Conservation (phyloP, 345 rosid genomes). For the Xanthoceras sorbifolium region DNA sequence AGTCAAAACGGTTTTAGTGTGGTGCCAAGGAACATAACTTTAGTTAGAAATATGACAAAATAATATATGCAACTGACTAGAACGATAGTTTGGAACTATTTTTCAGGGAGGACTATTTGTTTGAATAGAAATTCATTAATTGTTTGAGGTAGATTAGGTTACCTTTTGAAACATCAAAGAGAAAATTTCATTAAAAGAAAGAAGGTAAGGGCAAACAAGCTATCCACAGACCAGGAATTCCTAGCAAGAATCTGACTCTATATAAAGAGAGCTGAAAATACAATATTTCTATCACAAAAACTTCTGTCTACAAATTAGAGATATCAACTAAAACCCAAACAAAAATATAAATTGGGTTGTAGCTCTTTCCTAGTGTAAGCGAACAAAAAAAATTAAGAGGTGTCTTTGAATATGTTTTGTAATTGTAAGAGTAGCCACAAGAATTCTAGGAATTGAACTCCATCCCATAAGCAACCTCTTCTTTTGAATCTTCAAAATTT, state of each 20-base stretch:
- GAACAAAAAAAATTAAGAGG: not conserved
- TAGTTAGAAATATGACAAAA: too few species aligned
- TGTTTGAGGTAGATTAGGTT: too few species aligned
- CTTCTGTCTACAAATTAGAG: not conserved
- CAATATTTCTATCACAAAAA: not conserved
- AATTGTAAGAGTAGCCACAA: not conserved
- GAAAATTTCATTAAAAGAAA: too few species aligned
- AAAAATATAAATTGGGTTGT: not conserved
- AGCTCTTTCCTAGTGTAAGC: not conserved
- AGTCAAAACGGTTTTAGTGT: too few species aligned
- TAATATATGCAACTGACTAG: too few species aligned
- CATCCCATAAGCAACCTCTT: not conserved
- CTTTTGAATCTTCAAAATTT: not conserved
- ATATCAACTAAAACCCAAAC: not conserved
- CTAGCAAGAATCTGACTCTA: not conserved
- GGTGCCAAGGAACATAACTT: too few species aligned
- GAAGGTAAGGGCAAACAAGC: not conserved
- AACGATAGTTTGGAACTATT: too few species aligned
- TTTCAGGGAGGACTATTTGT: too few species aligned
- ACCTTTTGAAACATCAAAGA: too few species aligned
- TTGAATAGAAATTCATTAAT: too few species aligned
- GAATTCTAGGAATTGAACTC: not conserved
- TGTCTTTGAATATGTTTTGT: not conserved
- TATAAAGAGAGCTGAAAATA: not conserved
- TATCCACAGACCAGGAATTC: not conserved